phyloP scores from a whole-genome alignment of 306 rosid genomes.

The Quercus ilex region DNA sequence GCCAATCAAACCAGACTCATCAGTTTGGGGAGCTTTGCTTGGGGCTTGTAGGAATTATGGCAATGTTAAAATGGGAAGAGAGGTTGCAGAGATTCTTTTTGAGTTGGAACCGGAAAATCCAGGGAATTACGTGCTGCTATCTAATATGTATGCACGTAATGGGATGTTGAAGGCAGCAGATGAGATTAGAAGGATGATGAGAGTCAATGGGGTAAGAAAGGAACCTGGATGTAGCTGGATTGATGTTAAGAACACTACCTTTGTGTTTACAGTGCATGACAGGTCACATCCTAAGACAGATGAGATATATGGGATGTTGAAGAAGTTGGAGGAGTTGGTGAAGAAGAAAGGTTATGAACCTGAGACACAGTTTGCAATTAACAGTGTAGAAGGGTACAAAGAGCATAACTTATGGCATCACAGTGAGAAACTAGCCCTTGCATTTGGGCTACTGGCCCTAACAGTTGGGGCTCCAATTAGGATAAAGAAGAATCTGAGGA shows the following conservation, averaged over 20 bases:
- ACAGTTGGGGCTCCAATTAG: conserved; percentile 47
- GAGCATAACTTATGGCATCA: conserved; percentile 54
- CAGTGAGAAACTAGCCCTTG: conserved; percentile 56
- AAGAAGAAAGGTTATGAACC: conserved; percentile 47
- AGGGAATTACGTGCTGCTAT: conserved; percentile 53
- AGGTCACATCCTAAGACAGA: conserved; percentile 46
- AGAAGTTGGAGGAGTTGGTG: conserved; percentile 36
- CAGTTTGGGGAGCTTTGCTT: conserved; percentile 63
- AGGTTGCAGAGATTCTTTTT: conserved; percentile 52
- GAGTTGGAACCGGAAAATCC: conserved; percentile 63
- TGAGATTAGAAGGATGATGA: conserved; percentile 51
- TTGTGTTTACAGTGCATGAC: conserved; percentile 49
- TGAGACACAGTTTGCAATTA: conserved; percentile 48
- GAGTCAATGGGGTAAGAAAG: conserved; percentile 44
- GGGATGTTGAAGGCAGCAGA: conserved; percentile 58
- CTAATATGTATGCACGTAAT: conserved; percentile 39
- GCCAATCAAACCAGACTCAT: conserved; percentile 52
- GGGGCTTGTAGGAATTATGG: conserved; percentile 55
- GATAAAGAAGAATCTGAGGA: conserved; percentile 57
- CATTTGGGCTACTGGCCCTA: conserved; percentile 55
- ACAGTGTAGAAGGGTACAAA: conserved; percentile 39
- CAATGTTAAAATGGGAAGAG: conserved; percentile 52
- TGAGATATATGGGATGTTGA: conserved; percentile 50
- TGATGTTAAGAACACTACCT: conserved; percentile 43
- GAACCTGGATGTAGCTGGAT: conserved; percentile 63